Percentiles rank a stretch among this genome's conserved stretches.
Conservation (phyloP, 148 eudicot species). For the Chenopodium suecicum region DNA sequence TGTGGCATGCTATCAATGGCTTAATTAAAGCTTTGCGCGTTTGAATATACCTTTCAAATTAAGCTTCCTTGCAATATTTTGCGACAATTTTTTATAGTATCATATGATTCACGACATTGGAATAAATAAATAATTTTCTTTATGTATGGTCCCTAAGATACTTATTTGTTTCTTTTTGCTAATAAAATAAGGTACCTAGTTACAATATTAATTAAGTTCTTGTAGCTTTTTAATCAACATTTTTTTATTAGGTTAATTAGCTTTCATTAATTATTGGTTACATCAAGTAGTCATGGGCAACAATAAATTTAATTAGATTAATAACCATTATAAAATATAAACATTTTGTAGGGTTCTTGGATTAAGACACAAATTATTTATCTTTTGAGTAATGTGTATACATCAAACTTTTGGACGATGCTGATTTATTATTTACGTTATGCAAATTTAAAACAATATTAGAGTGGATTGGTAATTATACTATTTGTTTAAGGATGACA, state of each 20-base stretch:
- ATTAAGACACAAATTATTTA: neutral
- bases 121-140: neutral
- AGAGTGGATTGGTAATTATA: too few species aligned
- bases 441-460: too few species aligned
- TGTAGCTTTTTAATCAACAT: neutral
- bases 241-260: neutral
- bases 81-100: neutral
- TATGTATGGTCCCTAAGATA: neutral
- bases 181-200: neutral
- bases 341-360: neutral
- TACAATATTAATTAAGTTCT: neutral
- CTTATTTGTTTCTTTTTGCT: neutral
- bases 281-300: neutral
- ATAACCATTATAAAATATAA: neutral
- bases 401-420: neutral
- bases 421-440: too few species aligned
- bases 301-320: neutral
- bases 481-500: too few species aligned
- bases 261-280: neutral
- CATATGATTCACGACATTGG: constrained; percentile 4
- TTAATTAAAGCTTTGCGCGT: constrained; percentile 2
- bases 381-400: neutral
- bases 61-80: neutral
- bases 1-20: neutral
- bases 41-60: constrained; percentile 2